phyloP scores from a whole-genome alignment of 1,284 basidiomycete genomes.

The Sanguinoderma infundibulare region DNA sequence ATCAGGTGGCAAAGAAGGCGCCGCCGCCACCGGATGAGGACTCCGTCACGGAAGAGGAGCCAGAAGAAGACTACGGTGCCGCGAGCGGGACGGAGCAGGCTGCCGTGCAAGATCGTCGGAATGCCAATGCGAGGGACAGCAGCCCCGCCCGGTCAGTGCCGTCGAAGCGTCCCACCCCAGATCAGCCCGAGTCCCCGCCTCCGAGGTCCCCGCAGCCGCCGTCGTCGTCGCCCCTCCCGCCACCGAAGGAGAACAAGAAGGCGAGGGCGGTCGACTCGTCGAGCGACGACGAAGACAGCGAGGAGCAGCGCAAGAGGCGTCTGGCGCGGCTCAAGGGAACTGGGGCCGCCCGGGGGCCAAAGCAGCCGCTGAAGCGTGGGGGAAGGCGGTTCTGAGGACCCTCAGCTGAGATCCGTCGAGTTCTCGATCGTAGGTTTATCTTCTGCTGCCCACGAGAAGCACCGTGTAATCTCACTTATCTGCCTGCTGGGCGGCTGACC shows the following conservation, averaged over 20 bases:
- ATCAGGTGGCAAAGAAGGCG: constrained; percentile 9
- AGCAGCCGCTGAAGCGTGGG: constrained; percentile 75
- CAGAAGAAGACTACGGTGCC: constrained; percentile 22
- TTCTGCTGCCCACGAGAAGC: constrained; percentile 14
- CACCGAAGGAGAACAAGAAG: constrained; percentile 50
- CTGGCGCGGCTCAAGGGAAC: constrained; percentile 41
- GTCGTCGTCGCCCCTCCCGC: constrained; percentile 42
- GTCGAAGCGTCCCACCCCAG: constrained; percentile 23
- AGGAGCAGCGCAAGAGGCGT: constrained; percentile 48
- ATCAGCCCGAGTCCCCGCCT: constrained; percentile 18
- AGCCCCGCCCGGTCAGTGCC: constrained; percentile 20
- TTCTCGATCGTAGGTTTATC: constrained; percentile 11
- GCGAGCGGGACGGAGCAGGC: constrained; percentile 24
- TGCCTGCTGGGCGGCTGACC: constrained; percentile 6
- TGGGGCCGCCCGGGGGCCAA: constrained; percentile 50
- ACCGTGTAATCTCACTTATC: constrained; percentile 13
- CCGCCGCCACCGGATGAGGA: constrained; percentile 32
- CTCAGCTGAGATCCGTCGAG: not conserved
- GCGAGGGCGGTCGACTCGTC: constrained; percentile 37
- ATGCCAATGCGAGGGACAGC: constrained; percentile 1
- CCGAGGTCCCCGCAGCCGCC: constrained; percentile 2
- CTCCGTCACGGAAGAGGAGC: constrained; percentile 54
- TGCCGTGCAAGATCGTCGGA: constrained; percentile 13
- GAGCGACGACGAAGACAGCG: constrained; percentile 58
- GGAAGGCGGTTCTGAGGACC: constrained; percentile 65